Evolutionary conservation across 495 filamentous ascomycete species (phyloP), one percentile per base, ranked within the genome.

Genomic region (Annulohypoxylon maeteangense): DNA sequence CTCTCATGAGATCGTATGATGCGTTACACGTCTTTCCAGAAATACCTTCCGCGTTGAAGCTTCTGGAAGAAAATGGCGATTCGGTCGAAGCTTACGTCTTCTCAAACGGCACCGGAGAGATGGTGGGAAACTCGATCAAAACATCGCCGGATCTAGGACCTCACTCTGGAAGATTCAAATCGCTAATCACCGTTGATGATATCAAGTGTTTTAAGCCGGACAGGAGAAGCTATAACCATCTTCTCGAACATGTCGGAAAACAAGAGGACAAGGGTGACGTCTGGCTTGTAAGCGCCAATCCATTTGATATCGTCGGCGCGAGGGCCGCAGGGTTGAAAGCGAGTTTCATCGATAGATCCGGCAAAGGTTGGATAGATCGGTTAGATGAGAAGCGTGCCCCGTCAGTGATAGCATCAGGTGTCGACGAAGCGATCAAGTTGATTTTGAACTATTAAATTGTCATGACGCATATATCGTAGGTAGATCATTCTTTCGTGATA

Each of bases 271-370:
- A 82, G 78, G 75, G 71, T 0, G 83, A 89, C 23, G 84, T 94
- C 3, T 94, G 90, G 90, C 78, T 95, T 7, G 84, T 95, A 18
- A 92, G 87, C 69, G 85, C 87, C 6, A 97, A 95, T 76, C 90
- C 93, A 6, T 96, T 96, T 76, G 93, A 96, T 75, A 81, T 93
- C n/a, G 85, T 88, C 53, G 89, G 88, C 3, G 84, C 86, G 8
- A 78, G 79, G 56, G 74, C 76, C 6, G 78, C 79, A 2, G 85
- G 90, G 7, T 76, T 94, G 80, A 82, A 85, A 67, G 86, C 90
- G 16, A 87, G 85, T 8, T 95, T 92, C 89, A 86, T 94, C 14
- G 91, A 93, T 79, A 79, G 90, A 7, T 77, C 68, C 6, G 82
- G 84, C 0, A 79, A 59, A 72, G 87, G 78, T 4, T 90, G 87